Percentiles rank a stretch among this genome's conserved stretches.
Evolutionary conservation across 1,139 yeast genomes (phyloP).

Genomic region (Candida dubliniensis): DNA sequence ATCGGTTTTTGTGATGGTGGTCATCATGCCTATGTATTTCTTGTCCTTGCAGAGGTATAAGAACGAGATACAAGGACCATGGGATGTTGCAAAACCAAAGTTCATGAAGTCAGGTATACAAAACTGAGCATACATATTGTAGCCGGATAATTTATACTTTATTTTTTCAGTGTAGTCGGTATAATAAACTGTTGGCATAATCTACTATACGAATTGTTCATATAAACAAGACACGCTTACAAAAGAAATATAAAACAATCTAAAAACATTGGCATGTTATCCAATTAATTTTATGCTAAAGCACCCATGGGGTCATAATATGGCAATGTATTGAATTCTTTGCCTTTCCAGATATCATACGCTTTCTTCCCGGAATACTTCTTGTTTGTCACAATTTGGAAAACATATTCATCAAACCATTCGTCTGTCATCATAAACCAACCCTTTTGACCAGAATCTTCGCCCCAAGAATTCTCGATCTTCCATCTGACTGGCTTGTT

Average conservation of each 20-base stretch:
- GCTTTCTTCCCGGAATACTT: constrained; percentile 48
- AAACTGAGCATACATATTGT: neutral
- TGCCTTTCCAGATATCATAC: constrained; percentile 48
- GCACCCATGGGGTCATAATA: constrained; percentile 90
- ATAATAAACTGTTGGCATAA: no score
- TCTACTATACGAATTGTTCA: no score
- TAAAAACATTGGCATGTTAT: neutral
- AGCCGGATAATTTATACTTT: no score
- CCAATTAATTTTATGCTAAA: constrained; percentile 44
- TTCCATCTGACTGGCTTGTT: constrained; percentile 69
- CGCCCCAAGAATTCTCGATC: constrained; percentile 89
- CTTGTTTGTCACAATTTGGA: constrained; percentile 72
- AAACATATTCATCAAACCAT: constrained; percentile 80
- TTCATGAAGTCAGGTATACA: constrained; percentile 5
- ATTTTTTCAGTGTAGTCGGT: no score
- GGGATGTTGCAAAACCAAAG: constrained; percentile 84
- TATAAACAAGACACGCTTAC: no score
- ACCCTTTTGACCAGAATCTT: constrained; percentile 70
- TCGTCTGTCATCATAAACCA: constrained; percentile 78
- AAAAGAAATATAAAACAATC: neutral
- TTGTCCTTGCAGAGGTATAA: constrained; percentile 74
- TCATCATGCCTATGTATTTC: constrained; percentile 72
- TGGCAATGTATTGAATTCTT: constrained; percentile 60
- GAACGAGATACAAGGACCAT: constrained; percentile 88
- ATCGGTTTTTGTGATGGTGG: constrained; percentile 46